Evolutionary conservation across 2,329 filamentous ascomycete species (phyloP), one percentile per base, ranked within the genome.

Genomic region (Stemphylium lycopersici): DNA sequence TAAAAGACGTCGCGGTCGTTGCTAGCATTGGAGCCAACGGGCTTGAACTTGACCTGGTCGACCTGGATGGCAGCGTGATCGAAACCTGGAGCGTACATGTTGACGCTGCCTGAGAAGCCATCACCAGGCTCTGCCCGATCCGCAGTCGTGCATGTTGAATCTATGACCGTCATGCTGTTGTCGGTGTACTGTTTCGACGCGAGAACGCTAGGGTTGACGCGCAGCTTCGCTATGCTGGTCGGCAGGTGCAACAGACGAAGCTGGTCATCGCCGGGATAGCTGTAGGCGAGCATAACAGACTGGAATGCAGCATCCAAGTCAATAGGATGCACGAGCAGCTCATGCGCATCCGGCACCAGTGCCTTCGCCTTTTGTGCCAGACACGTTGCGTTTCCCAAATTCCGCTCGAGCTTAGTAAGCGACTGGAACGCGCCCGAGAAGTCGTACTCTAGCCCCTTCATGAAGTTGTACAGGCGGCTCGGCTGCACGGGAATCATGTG

Each of bases 251-350:
- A 3, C 29, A 1, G 36, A 13, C 16, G 73, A 58, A 8, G 31
- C 16, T 62, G 45, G 10, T 59, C 66, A 55, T 75, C 71, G 7
- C 57, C 54, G 1, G 74, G 74, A 22, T 63, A 68, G 16, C 58
- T 60, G 39, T 62, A 61, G 2, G 75, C 73, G 2, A 66, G 58
- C 16, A 74, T 39, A 15, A 69, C 54, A 0, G 65, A 56, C 43
- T 77, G 74, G 12, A 77, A 58, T 1, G 68, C 67, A 13, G 59
- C 63, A 39, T 77, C 74, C 1, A 76, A 53, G 11, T 56, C 37
- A 0, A 58, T 63, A 1, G 74, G 74, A 47, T 76, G 63, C 0
- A 73, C 47, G 29, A 48, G 16, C 12, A 38, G 5, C 18, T 46
- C 20, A 29, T 29, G 20, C 10, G 26, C 40, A 32, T 42, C 24